phyloP scores from a whole-genome alignment of 164 flowering plant species.

The Brasenia schreberi region DNA sequence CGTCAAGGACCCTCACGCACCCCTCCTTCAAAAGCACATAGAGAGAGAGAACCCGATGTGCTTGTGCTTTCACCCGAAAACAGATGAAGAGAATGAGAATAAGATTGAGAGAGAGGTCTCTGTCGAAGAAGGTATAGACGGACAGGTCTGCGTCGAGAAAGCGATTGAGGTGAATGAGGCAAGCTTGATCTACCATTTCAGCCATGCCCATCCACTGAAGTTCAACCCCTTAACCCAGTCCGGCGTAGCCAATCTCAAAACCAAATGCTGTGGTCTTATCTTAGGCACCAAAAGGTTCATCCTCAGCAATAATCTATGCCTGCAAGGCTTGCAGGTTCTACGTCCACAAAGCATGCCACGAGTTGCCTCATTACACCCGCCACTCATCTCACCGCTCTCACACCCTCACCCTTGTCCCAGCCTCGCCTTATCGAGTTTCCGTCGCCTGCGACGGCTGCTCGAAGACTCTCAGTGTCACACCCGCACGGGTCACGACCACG shows the following conservation, averaged over 20 bases:
- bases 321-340: conserved; percentile 14
- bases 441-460: conserved; percentile 35
- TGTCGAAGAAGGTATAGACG: neutral
- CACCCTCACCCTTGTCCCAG: conserved; percentile 17
- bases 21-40: too few relatives aligned
- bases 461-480: conserved; percentile 15
- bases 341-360: conserved; percentile 15
- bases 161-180: too few relatives aligned
- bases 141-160: too few relatives aligned
- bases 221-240: neutral
- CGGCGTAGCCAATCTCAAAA: neutral
- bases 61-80: too few relatives aligned
- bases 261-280: neutral
- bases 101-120: too few relatives aligned
- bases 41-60: too few relatives aligned
- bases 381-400: conserved; percentile 24
- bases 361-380: conserved; percentile 8
- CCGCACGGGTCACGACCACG: too few relatives aligned
- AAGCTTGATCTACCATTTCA: too few relatives aligned
- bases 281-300: too few relatives aligned
- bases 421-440: conserved; percentile 19
- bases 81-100: too few relatives aligned
- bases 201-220: neutral
- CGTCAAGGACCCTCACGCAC: too few relatives aligned
- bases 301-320: conserved; percentile 1